Base-by-base conservation (phyloP, 2,329 filamentous ascomycete species). In the Beauveria asiatica region DNA sequence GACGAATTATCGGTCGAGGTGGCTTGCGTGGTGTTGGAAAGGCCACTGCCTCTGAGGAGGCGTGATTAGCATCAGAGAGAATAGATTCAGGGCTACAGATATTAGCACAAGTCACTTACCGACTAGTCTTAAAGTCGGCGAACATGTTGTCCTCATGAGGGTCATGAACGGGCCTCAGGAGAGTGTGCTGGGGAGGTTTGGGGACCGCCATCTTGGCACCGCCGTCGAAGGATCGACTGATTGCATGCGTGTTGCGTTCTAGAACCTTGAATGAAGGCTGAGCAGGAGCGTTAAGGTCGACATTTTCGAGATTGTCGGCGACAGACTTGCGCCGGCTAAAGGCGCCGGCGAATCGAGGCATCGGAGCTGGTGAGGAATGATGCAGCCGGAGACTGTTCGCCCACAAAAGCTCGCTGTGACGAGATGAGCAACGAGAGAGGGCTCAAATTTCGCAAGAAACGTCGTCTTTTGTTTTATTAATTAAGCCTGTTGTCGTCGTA, bases 261-360 rank as follows among this genome's bases (percentile, higher is more conserved):
- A 85, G 73, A 25, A 85, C 83, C 55, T 82, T 79, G 68, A 85
- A 85, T 2, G 82, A 84, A 21, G 80, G 75, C 61, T 78, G 76
- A 61, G 75, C 74, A 54, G 72, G 67, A 63, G 75, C 71, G 16
- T 65, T 63, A 71, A 76, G 67, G 66, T 76, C 69, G 42, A 70
- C 79, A 80, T 83, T 77, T 63, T 82, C 79, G 63, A 80, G 71
- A 64, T 79, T 80, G 64, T 82, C 78, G 63, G 78, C 80, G 76
- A 79, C 78, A 64, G 81, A 83, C 75, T 80, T 84, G 77, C 83
- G 82, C 80, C 80, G 77, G 68, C 75, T 77, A 64, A 85, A 85
- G 64, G 78, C 75, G 69, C 80, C 80, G 63, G 81, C 80, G 72
- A 85, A 85, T 74, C 80, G 83, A 82, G 80, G 80, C 83, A 85